Percentiles rank a stretch among this genome's conserved stretches.
phyloP scores from a whole-genome alignment of 2,329 filamentous ascomycete species.

The Shiraia sp. region DNA sequence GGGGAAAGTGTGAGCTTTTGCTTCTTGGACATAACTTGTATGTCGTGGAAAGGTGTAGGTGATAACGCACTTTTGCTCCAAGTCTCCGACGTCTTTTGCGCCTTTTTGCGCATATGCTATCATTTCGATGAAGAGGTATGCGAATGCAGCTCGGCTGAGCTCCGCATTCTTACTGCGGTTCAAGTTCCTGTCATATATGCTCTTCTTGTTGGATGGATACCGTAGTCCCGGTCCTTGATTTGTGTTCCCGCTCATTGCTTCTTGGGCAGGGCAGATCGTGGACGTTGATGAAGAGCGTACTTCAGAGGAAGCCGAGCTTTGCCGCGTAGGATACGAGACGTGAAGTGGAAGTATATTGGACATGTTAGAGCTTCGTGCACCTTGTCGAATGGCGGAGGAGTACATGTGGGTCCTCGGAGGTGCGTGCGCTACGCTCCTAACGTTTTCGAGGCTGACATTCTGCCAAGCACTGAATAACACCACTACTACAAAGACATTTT shows the following conservation, averaged over 20 bases:
- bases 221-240: conserved; percentile 63
- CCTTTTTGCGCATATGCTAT: conserved; percentile 90
- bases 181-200: conserved; percentile 94
- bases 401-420: conserved; percentile 22
- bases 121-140: conserved; percentile 96
- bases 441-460: conserved; percentile 10
- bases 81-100: conserved; percentile 89
- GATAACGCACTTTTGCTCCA: conserved; percentile 78
- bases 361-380: conserved; percentile 18
- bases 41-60: too few species aligned
- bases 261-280: conserved; percentile 5
- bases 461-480: too few species aligned
- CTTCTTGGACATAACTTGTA: too few species aligned
- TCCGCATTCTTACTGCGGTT: conserved; percentile 88
- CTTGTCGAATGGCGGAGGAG: conserved; percentile 17
- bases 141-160: conserved; percentile 90
- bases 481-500: too few species aligned
- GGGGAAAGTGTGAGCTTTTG: background rate
- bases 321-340: conserved; percentile 15
- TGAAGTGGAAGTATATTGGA: conserved; percentile 26
- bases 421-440: conserved; percentile 19
- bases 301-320: conserved; percentile 8
- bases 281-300: conserved; percentile 6
- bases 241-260: conserved; percentile 31
- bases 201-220: conserved; percentile 91